A percentile compares a stretch with the other conserved stretches of the same genome.
phyloP scores from a whole-genome alignment of 345 rosid genomes.

The Euclidium syriacum region DNA sequence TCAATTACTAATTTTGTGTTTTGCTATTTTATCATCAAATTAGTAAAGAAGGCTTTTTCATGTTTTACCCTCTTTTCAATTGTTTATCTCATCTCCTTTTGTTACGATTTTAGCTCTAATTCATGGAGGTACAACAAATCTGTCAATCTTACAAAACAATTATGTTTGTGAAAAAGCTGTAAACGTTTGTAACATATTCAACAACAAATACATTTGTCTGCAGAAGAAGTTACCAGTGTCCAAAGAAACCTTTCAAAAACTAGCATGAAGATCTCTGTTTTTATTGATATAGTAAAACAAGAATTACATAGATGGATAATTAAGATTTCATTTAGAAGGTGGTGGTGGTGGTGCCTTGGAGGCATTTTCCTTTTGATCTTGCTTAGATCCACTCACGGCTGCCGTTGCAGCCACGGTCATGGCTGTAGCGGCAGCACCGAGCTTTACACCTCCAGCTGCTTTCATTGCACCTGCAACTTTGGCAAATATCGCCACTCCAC shows the following conservation, averaged over 20 bases:
- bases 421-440: conserved; percentile 84
- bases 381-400: conserved; percentile 55
- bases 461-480: conserved; percentile 78
- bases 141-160: neutral
- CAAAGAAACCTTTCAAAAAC: neutral
- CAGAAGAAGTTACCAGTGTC: neutral
- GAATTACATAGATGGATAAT: neutral
- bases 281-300: conserved; percentile 18
- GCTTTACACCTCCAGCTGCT: conserved; percentile 83
- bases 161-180: neutral
- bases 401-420: conserved; percentile 79
- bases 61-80: neutral
- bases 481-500: conserved; percentile 73
- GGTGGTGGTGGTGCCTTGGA: conserved; percentile 31
- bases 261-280: neutral
- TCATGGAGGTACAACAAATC: too few relatives aligned
- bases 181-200: too few relatives aligned
- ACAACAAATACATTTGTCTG: neutral
- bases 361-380: conserved; percentile 47
- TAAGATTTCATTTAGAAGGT: conserved; percentile 22
- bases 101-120: too few relatives aligned
- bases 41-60: neutral
- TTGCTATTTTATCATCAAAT: neutral
- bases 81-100: too few relatives aligned
- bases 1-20: neutral